phyloP scores from a whole-genome alignment of 1,284 basidiomycete species.

The Marasmius sp. region DNA sequence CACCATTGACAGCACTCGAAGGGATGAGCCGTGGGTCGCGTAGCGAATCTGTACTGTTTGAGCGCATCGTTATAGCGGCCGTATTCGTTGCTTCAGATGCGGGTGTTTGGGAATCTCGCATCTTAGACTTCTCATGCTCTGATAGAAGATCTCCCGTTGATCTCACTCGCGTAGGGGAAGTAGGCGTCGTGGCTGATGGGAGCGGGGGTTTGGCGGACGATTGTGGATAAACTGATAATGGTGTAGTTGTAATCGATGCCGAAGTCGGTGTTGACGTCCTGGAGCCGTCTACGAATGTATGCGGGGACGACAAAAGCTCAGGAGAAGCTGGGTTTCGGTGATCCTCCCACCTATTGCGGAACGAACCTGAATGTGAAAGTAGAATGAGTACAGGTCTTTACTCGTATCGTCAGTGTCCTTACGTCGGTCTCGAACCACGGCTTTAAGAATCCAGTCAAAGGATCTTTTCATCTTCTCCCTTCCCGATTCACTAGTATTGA shows the following conservation, averaged over 20 bases:
- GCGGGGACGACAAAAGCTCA: conserved; percentile 48
- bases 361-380: conserved; percentile 25
- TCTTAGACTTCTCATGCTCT: conserved; percentile 4
- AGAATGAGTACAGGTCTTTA: conserved; percentile 1
- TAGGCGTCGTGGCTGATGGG: conserved; percentile 23
- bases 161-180: conserved; percentile 50
- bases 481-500: conserved; percentile 48
- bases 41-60: conserved; percentile 5
- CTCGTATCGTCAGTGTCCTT: conserved; percentile 19
- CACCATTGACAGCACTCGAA: conserved; percentile 18
- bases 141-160: conserved; percentile 57
- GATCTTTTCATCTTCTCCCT: conserved; percentile 63
- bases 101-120: neutral
- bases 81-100: conserved; percentile 45
- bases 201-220: conserved; percentile 28
- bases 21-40: conserved; percentile 16
- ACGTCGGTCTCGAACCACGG: conserved; percentile 57
- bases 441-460: conserved; percentile 66
- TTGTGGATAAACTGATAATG: conserved; percentile 13
- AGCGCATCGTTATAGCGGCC: conserved; percentile 15
- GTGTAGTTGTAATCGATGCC: conserved; percentile 32
- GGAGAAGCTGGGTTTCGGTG: conserved; percentile 74
- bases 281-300: conserved; percentile 42
- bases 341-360: conserved; percentile 34
- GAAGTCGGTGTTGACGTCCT: conserved; percentile 53